phyloP scores from a whole-genome alignment of 352 stramenopile genomes.

The Phytophthora crassamura region DNA sequence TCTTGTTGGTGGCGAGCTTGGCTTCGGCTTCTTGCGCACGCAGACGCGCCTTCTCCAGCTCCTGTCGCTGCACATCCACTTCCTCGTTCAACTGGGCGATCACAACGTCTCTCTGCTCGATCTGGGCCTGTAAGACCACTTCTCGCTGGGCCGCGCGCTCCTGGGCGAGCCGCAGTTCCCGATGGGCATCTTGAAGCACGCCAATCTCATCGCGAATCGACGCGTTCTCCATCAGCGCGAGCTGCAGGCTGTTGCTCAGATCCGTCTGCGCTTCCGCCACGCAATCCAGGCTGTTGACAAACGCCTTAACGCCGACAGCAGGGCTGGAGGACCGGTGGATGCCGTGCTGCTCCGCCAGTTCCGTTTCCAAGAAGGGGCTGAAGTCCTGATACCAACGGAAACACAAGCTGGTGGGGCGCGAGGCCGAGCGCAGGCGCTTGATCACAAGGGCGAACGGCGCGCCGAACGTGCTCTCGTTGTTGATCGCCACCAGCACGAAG shows the following conservation, averaged over 20 bases:
- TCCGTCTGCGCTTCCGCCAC: conserved; percentile 67
- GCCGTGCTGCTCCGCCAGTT: conserved; percentile 47
- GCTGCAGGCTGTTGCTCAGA: conserved; percentile 64
- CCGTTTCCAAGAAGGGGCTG: conserved; percentile 77
- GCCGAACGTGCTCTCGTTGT: conserved; percentile 82
- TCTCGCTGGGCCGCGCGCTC: conserved; percentile 37
- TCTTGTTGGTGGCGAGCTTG: conserved; percentile 38
- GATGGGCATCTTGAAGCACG: conserved; percentile 57
- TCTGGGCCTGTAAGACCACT: conserved; percentile 32
- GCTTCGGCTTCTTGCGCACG: conserved; percentile 49
- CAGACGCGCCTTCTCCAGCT: conserved; percentile 43
- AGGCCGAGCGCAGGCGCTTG: conserved; percentile 59
- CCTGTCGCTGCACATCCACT: conserved; percentile 39
- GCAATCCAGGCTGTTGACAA: conserved; percentile 62
- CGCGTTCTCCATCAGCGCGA: conserved; percentile 79
- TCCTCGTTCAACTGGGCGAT: conserved; percentile 57
- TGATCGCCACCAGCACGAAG: conserved; percentile 79
- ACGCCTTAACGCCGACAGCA: conserved; percentile 33
- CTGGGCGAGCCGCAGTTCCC: conserved; percentile 44
- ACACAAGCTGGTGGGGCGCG: conserved; percentile 69
- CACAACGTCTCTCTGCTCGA: conserved; percentile 46
- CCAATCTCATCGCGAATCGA: conserved; percentile 76
- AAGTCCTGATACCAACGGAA: conserved; percentile 87
- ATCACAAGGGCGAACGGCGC: conserved; percentile 58
- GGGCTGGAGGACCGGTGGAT: conserved; percentile 15